phyloP scores from a whole-genome alignment of 139 green algal species.

The Closterium sp. region DNA sequence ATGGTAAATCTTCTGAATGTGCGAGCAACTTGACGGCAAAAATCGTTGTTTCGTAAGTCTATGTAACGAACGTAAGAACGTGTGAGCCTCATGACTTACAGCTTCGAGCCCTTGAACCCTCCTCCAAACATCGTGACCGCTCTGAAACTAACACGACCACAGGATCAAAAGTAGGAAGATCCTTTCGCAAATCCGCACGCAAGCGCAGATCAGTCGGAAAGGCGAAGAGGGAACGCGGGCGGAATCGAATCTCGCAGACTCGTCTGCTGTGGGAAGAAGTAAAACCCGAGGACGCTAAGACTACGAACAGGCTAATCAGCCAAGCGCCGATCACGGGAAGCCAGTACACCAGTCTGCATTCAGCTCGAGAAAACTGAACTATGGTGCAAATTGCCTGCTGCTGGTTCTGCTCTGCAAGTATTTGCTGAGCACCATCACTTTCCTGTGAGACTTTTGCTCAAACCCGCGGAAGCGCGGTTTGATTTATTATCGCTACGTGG shows the following conservation, averaged over 20 bases:
- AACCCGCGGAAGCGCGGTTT: too few relatives aligned
- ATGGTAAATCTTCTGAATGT: too few relatives aligned
- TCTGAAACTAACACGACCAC: background rate
- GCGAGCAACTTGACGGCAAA: too few relatives aligned
- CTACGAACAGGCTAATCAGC: background rate
- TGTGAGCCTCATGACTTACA: slow-evolving; percentile 1
- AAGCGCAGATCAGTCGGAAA: background rate
- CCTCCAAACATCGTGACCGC: slow-evolving; percentile 22
- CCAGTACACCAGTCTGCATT: background rate
- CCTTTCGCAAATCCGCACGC: background rate
- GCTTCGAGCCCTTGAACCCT: slow-evolving; percentile 23
- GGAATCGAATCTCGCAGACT: background rate
- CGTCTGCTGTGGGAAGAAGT: background rate
- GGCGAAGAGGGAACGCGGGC: background rate
- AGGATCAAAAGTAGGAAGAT: background rate
- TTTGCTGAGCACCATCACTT: too few relatives aligned
- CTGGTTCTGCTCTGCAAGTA: too few relatives aligned
- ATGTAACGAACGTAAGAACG: too few relatives aligned
- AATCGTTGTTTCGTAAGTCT: too few relatives aligned
- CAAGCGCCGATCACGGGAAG: background rate
- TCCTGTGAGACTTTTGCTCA: too few relatives aligned
- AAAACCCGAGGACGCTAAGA: background rate
- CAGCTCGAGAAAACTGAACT: background rate
- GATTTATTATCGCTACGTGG: too few relatives aligned
- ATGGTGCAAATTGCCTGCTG: too few relatives aligned